Base-by-base conservation (phyloP, 2,329 filamentous ascomycete genomes). In the Paecilomyces formosus region DNA sequence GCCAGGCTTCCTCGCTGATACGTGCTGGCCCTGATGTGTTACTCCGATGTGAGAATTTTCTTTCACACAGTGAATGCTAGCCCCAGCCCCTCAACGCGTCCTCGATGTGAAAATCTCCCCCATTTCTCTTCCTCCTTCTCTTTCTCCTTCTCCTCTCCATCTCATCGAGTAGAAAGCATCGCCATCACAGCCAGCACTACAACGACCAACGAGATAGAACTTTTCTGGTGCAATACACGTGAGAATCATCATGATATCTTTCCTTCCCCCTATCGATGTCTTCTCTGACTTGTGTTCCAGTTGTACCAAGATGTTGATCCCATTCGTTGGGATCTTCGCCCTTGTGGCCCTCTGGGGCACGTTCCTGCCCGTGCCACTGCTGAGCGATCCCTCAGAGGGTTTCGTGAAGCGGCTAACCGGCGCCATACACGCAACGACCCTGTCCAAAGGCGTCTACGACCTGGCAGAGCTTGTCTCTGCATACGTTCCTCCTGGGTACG, bases 281-380 rank as follows among this genome's bases (percentile, higher is more conserved):
- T 52, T 55, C 3, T 21, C 50, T 50, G 13, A 33, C 28, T 55
- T 30, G 52, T 39, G 22, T 58, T 52, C 22, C 53, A 52, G 45
- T 7, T 49, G 33, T 45, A 50, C 22, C 39, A 65, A 55, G 30
- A 64, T 69, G 62, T 49, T 68, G 51, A 28, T 69, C 30, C 60
- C 64, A 4, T 61, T 70, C 31, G 21, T 68, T 31, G 58, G 62
- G 3, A 28, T 66, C 30, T 60, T 66, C 49, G 24, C 63, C 51
- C 50, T 62, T 49, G 33, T 70, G 45, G 60, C 65, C 54, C 58
- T 70, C 28, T 67, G 65, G 65, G 65, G 68, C 30, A 57, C 63
- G 24, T 63, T 65, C 52, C 55, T 63, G 52, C 63, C 61, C 9
- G 60, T 67, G 28, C 65, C 65, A 12, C 63, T 65, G 15, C 49